Conservation (phyloP, 2,329 filamentous ascomycete genomes). For the Aspergillus brunneoviolaceus region DNA sequence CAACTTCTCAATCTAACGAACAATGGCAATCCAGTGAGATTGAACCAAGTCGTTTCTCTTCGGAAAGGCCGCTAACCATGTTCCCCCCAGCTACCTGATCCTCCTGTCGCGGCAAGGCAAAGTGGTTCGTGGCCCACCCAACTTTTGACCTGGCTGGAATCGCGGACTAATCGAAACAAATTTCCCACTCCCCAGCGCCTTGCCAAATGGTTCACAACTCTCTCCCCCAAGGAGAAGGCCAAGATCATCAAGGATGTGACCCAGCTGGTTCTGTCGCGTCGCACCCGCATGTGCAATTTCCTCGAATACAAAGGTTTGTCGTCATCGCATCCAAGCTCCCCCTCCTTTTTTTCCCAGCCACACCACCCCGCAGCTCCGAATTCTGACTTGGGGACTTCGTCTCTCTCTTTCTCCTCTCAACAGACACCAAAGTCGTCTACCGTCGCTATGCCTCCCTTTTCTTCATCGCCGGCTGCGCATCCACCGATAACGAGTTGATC, state of each 20-base stretch:
- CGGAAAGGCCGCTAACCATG: slow-evolving; percentile 20
- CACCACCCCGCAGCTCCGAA: background rate
- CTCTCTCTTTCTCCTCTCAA: slow-evolving; percentile 9
- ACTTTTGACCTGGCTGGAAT: slow-evolving; percentile 26
- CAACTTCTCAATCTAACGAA: slow-evolving; percentile 8
- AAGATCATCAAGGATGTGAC: slow-evolving; percentile 99
- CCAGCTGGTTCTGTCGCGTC: slow-evolving; percentile 89
- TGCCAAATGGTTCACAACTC: slow-evolving; percentile 98
- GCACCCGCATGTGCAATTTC: slow-evolving; percentile 99
- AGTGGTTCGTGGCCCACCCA: slow-evolving; percentile 68
- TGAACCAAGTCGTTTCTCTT: background rate
- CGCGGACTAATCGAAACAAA: slow-evolving; percentile 30
- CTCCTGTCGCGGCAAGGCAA: slow-evolving; percentile 97
- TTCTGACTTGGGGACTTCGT: background rate
- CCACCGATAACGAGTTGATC: slow-evolving; percentile 97
- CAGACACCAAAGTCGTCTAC: slow-evolving; percentile 98
- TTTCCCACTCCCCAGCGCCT: slow-evolving; percentile 66
- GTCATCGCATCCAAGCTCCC: background rate
- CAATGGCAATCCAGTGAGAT: slow-evolving; percentile 39
- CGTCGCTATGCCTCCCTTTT: slow-evolving; percentile 97
- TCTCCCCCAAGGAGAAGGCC: slow-evolving; percentile 97
- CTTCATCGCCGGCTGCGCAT: slow-evolving; percentile 96
- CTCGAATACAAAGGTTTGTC: slow-evolving; percentile 91
- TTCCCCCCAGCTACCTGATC: slow-evolving; percentile 78
- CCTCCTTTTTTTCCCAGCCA: background rate